Conservation (phyloP, 257 asterid genomes). For the Oldenlandia corymbosa region DNA sequence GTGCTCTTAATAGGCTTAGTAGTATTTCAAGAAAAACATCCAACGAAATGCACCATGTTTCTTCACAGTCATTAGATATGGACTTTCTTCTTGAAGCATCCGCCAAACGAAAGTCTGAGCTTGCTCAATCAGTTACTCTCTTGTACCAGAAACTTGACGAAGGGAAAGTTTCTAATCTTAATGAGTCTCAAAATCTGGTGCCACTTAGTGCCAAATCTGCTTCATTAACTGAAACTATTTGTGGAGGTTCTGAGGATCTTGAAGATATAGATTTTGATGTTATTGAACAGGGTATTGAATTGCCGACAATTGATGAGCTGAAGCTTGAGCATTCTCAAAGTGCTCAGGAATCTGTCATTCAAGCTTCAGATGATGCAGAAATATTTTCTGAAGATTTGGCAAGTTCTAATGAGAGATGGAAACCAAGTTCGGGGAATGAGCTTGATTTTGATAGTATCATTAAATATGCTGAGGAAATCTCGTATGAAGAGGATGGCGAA, state of each 20-base stretch:
- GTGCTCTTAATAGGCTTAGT: conserved; percentile 20
- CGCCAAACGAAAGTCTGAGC: conserved; percentile 33
- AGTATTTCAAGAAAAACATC: conserved; percentile 26
- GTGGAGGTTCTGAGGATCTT: conserved; percentile 27
- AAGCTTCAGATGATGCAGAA: conserved; percentile 53
- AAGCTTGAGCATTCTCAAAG: conserved; percentile 33
- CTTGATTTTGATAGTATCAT: conserved; percentile 17
- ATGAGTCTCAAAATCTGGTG: conserved; percentile 20
- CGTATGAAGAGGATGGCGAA: conserved; percentile 15
- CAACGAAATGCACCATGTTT: conserved; percentile 22
- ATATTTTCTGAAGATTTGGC: conserved; percentile 44
- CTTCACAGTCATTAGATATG: conserved; percentile 29
- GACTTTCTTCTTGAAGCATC: conserved; percentile 32
- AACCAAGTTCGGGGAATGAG: conserved; percentile 27
- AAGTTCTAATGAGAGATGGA: conserved; percentile 23
- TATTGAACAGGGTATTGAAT: conserved; percentile 44
- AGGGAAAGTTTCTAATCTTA: conserved; percentile 23
- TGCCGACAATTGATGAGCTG: conserved; percentile 29
- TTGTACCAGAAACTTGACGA: conserved; percentile 54
- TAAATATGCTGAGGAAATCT: conserved; percentile 20
- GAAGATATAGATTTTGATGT: conserved; percentile 26
- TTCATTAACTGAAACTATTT: conserved; percentile 17
- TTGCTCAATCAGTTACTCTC: conserved; percentile 41
- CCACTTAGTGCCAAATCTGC: conserved; percentile 20
- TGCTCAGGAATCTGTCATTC: conserved; percentile 35